Evolutionary conservation across 495 filamentous ascomycete genomes (phyloP).

Genomic region (Xylona heveae): DNA sequence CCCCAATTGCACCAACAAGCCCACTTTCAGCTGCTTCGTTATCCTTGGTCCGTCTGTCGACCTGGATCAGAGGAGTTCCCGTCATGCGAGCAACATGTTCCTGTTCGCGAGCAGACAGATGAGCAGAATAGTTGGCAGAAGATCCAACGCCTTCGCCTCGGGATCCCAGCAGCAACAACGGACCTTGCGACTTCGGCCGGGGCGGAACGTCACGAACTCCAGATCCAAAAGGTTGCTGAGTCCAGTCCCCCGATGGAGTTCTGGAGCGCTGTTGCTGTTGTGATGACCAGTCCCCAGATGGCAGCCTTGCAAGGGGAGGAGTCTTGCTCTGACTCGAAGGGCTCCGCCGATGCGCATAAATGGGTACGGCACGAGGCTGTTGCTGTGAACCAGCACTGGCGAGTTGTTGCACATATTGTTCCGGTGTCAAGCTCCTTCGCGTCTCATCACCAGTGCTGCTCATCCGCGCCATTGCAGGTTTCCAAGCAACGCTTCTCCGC

Average conservation of each 20-base stretch:
- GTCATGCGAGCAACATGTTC: conserved; percentile 82
- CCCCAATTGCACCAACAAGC: conserved; percentile 56
- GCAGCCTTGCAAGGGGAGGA: no score
- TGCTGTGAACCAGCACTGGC: conserved; percentile 23
- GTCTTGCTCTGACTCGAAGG: conserved; percentile 33
- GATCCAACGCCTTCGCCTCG: background rate
- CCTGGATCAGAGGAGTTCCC: conserved; percentile 59
- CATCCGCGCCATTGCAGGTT: conserved; percentile 38
- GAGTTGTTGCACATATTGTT: conserved; percentile 82
- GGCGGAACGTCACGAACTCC: conserved; percentile 14
- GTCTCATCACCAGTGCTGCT: conserved; percentile 22
- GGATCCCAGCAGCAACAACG: conserved; percentile 5
- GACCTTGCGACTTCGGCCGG: conserved; percentile 16
- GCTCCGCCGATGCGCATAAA: conserved; percentile 35
- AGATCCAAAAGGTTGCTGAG: conserved; percentile 11
- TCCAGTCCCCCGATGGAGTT: conserved; percentile 18
- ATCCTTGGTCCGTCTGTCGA: no score
- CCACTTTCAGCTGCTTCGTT: conserved; percentile 41
- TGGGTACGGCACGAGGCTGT: conserved; percentile 19
- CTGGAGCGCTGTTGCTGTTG: conserved; percentile 9
- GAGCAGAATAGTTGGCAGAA: conserved; percentile 29
- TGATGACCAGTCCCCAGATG: no score
- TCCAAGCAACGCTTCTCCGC: conserved; percentile 54
- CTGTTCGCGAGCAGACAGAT: conserved; percentile 81
- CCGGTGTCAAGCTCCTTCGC: conserved; percentile 27